Evolutionary conservation across 352 stramenopile species (phyloP).

Genomic region (Phytophthora gonapodyides): DNA sequence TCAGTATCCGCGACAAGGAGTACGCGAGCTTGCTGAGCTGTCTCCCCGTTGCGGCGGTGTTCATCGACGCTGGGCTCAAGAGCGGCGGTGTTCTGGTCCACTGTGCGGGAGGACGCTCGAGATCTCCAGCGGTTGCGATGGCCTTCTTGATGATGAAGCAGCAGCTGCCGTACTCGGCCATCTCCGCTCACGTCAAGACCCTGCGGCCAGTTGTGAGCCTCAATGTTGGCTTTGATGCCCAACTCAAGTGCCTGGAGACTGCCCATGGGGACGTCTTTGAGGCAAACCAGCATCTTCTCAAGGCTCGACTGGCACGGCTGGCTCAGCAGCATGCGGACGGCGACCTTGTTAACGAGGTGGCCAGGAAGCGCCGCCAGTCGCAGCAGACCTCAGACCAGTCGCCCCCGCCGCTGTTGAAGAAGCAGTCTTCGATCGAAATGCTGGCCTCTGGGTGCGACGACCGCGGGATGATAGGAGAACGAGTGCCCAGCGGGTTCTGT

Average conservation of each 20-base stretch:
- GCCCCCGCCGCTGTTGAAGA: constrained; percentile 29
- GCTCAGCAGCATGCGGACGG: constrained; percentile 43
- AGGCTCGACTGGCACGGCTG: constrained; percentile 41
- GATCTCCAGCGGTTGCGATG: constrained; percentile 78
- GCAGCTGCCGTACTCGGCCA: constrained; percentile 53
- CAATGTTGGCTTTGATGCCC: constrained; percentile 86
- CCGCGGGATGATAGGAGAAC: constrained; percentile 61
- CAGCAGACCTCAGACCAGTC: constrained; percentile 13
- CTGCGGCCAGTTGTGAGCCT: constrained; percentile 70
- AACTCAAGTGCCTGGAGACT: constrained; percentile 78
- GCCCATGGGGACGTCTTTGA: constrained; percentile 70
- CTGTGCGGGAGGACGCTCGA: constrained; percentile 81
- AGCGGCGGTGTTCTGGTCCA: constrained; percentile 82
- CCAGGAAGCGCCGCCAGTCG: constrained; percentile 44
- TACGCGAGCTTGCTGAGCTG: constrained; percentile 89
- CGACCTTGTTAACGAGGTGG: constrained; percentile 33
- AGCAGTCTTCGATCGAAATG: constrained; percentile 36
- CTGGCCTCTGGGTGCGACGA: constrained; percentile 47
- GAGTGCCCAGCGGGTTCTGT: constrained; percentile 58
- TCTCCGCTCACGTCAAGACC: constrained; percentile 53
- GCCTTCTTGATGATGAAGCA: constrained; percentile 84
- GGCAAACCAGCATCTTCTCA: constrained; percentile 79
- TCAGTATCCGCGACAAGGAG: constrained; percentile 91
- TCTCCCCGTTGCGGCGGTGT: constrained; percentile 74
- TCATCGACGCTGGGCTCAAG: constrained; percentile 75